Conservation (phyloP, 352 stramenopile genomes). For the Pythium vanterpoolii region DNA sequence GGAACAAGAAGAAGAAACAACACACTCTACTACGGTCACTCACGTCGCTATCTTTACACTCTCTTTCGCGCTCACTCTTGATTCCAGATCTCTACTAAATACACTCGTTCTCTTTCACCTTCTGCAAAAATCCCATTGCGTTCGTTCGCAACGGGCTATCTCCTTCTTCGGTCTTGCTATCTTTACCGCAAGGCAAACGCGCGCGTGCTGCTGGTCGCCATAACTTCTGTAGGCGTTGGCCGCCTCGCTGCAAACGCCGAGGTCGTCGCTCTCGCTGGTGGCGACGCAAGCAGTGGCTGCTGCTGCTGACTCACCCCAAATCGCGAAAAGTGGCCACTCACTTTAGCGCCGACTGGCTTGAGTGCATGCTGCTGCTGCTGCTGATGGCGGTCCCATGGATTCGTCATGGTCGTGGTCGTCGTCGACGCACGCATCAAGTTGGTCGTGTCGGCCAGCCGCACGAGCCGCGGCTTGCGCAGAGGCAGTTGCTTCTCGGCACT, state of each 20-base stretch:
- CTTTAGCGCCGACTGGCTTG: background rate
- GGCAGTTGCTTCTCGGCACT: slow-evolving; percentile 49
- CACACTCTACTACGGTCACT: slow-evolving; percentile 2
- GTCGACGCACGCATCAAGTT: slow-evolving; percentile 27
- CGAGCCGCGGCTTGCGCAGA: slow-evolving; percentile 49
- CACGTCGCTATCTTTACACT: background rate
- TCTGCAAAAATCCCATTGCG: background rate
- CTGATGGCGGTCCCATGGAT: slow-evolving; percentile 22
- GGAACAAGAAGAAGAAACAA: background rate
- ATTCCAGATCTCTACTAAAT: slow-evolving; percentile 9
- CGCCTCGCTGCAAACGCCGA: slow-evolving; percentile 11
- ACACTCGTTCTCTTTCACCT: slow-evolving; percentile 12
- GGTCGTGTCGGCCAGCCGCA: slow-evolving; percentile 20
- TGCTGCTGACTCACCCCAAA: background rate
- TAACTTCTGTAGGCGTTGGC: background rate
- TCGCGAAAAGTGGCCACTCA: background rate
- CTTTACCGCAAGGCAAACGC: slow-evolving; percentile 22
- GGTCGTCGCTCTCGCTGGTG: background rate
- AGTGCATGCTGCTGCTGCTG: background rate
- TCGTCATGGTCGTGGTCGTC: slow-evolving; percentile 26
- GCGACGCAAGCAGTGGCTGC: background rate
- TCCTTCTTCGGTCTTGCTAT: background rate
- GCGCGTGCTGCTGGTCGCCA: slow-evolving; percentile 8
- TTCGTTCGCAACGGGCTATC: background rate
- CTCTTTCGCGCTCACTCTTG: background rate